Percentiles rank a stretch among this genome's conserved stretches.
These are phyloP conservation scores for Sinapis alba DNA, from an alignment of 441 rosid genomes.

Conservation along the genomic window DNA sequence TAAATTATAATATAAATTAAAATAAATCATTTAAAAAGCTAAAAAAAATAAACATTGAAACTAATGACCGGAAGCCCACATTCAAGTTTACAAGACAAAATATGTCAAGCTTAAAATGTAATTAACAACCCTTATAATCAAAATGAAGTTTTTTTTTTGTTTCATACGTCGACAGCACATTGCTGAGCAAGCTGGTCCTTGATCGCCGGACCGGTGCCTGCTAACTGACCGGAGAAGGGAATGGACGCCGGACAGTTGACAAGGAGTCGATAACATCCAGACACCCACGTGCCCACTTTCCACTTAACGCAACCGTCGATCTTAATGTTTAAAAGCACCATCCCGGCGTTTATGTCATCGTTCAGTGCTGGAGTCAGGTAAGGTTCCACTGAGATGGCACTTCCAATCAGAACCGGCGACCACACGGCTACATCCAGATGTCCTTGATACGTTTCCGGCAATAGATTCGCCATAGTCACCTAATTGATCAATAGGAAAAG, in stretches of 20 bases:
- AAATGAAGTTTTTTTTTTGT: background rate
- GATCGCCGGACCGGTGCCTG: conserved; percentile 22
- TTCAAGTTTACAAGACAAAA: background rate
- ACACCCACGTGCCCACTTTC: conserved; percentile 77
- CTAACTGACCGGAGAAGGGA: conserved; percentile 33
- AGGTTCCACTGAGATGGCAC: conserved; percentile 55
- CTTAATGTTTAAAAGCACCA: conserved; percentile 54
- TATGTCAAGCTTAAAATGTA: background rate
- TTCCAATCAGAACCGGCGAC: conserved; percentile 67
- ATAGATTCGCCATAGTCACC: conserved; percentile 52
- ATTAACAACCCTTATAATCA: background rate
- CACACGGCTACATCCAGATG: conserved; percentile 60
- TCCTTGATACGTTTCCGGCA: conserved; percentile 70
- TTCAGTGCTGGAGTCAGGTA: conserved; percentile 44
- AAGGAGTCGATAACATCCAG: conserved; percentile 55
- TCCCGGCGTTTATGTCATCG: conserved; percentile 61
- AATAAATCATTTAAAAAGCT: background rate
- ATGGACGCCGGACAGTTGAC: conserved; percentile 68
- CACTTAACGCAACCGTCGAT: conserved; percentile 65
- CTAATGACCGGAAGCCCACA: background rate
- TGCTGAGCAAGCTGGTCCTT: conserved; percentile 57
- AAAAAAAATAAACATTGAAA: background rate
- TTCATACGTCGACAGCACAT: conserved; percentile 60
- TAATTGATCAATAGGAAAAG: conserved; percentile 32
- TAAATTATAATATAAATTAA: background rate